Evolutionary conservation across 1,284 basidiomycete genomes (phyloP).

Genomic region (Marasmius sp.): DNA sequence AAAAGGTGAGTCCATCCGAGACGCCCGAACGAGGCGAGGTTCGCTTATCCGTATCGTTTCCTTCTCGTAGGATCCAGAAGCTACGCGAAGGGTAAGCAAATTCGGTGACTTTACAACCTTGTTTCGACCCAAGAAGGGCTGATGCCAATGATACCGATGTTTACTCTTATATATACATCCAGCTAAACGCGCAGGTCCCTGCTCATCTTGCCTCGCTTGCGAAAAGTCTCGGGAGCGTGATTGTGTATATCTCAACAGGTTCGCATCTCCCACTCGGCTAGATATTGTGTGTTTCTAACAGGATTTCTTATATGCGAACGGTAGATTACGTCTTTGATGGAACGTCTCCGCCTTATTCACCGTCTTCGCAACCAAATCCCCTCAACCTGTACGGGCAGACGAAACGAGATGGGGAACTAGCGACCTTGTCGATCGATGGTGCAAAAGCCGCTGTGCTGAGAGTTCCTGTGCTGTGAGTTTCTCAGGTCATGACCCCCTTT

Average conservation of each 20-base stretch:
- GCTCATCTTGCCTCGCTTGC: constrained; percentile 61
- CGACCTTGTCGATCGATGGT: constrained; percentile 53
- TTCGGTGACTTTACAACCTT: too few species aligned
- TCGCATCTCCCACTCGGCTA: constrained; percentile 10
- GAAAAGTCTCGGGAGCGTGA: constrained; percentile 51
- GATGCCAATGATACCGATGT: not conserved
- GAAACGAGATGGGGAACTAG: constrained; percentile 76
- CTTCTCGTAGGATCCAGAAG: constrained; percentile 58
- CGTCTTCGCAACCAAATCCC: constrained; percentile 66
- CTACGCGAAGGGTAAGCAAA: constrained; percentile 53
- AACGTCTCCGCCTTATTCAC: constrained; percentile 74
- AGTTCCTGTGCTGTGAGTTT: constrained; percentile 74
- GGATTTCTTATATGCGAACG: not conserved
- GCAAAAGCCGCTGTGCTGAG: constrained; percentile 66
- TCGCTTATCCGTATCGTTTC: not conserved
- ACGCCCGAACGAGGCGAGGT: not conserved
- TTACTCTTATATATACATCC: not conserved
- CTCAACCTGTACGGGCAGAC: constrained; percentile 77
- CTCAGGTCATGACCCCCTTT: not conserved
- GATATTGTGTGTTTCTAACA: not conserved
- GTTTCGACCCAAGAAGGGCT: too few species aligned
- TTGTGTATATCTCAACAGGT: constrained; percentile 82
- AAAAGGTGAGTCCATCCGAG: constrained; percentile 50
- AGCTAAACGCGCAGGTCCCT: constrained; percentile 74
- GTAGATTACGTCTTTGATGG: constrained; percentile 88